phyloP scores from a whole-genome alignment of 73 alveolate genomes.

The Paramecium sonneborni region DNA sequence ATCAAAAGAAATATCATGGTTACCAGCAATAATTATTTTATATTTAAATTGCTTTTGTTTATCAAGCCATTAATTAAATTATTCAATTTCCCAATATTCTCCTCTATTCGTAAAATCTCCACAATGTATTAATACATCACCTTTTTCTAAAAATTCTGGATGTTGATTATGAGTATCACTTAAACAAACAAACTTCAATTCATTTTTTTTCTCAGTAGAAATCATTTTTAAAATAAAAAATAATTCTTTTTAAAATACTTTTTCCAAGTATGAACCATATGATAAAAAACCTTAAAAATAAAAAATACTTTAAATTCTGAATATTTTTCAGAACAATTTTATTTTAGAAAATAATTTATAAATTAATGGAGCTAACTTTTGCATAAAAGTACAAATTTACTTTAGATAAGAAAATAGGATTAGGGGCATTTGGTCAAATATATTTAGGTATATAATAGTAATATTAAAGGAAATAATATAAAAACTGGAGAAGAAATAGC shows the following conservation, averaged over 20 bases:
- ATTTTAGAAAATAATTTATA: not conserved
- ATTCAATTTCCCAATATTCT: constrained; percentile 31
- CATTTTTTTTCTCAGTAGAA: no score
- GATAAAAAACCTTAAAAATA: not conserved
- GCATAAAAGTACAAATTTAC: constrained; percentile 46
- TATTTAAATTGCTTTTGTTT: constrained; percentile 5
- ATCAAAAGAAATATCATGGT: constrained; percentile 73
- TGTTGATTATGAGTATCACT: constrained; percentile 69
- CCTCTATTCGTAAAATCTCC: constrained; percentile 71
- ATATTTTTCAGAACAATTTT: not conserved
- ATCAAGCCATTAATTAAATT: constrained; percentile 64
- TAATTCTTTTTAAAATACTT: no score
- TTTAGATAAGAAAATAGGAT: constrained; percentile 71
- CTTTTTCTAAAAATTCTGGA: constrained; percentile 53
- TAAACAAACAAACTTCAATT: constrained; percentile 59
- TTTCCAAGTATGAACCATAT: no score
- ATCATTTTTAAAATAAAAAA: no score
- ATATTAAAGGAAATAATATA: constrained; percentile 70
- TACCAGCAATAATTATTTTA: constrained; percentile 75
- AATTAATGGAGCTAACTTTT: constrained; percentile 32
- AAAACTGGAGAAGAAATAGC: constrained; percentile 80
- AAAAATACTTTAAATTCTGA: not conserved
- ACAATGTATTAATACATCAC: constrained; percentile 21
- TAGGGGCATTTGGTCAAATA: constrained; percentile 74
- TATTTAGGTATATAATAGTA: constrained; percentile 10